phyloP scores from a whole-genome alignment of 2,329 filamentous ascomycete genomes.

The Niveomyces coronatus region DNA sequence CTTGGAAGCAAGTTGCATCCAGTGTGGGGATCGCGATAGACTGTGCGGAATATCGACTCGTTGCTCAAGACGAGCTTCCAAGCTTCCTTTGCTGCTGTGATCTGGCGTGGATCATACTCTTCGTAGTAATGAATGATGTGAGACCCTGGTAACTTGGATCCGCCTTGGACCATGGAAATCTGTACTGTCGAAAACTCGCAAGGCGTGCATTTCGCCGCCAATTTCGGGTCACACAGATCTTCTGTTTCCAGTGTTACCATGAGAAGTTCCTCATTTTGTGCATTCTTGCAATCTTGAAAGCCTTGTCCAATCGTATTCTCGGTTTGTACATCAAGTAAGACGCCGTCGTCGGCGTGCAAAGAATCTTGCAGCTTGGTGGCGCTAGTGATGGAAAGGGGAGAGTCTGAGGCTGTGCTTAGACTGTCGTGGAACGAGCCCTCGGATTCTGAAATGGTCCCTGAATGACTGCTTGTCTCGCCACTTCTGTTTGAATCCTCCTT shows the following conservation, averaged over 20 bases:
- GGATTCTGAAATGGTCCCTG: background rate
- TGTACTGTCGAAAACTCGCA: slow-evolving; percentile 1
- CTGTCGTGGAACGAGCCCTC: background rate
- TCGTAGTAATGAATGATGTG: background rate
- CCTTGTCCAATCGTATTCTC: background rate
- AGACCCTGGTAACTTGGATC: slow-evolving; percentile 1
- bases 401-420: background rate
- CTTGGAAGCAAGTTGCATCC: background rate
- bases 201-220: slow-evolving; percentile 1
- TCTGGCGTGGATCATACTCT: background rate
- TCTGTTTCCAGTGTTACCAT: slow-evolving; percentile 1
- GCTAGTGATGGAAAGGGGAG: background rate
- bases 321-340: background rate
- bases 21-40: background rate
- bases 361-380: background rate
- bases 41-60: slow-evolving; percentile 1
- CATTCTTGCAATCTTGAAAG: background rate
- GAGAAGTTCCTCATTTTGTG: background rate
- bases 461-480: background rate
- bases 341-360: background rate
- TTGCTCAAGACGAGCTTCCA: background rate
- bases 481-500: background rate
- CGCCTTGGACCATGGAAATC: slow-evolving; percentile 1
- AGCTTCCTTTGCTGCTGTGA: background rate
- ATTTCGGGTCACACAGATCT: slow-evolving; percentile 1